Evolutionary conservation across 306 rosid genomes (phyloP).

Genomic region (Pachyrhizus erosus): DNA sequence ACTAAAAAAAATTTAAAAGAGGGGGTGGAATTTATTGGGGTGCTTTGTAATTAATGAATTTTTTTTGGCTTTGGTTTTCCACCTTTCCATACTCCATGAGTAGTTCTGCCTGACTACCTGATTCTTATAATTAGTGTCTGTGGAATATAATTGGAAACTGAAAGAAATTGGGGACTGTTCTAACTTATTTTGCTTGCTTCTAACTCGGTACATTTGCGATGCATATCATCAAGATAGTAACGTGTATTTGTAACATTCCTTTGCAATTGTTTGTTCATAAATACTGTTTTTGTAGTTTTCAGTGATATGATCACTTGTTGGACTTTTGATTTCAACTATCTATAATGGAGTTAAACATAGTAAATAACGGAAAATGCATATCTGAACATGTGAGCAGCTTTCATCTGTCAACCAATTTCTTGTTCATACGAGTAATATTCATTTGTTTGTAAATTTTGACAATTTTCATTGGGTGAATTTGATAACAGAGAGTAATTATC

Average conservation of each 20-base stretch:
- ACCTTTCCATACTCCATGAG: background rate
- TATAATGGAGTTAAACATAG: constrained; percentile 11
- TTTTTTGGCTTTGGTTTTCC: background rate
- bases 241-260: background rate
- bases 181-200: background rate
- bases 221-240: background rate
- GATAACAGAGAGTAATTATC: background rate
- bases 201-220: background rate
- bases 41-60: background rate
- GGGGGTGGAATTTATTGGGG: background rate
- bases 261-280: background rate
- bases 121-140: background rate
- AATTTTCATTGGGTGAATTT: background rate
- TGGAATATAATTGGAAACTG: background rate
- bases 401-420: constrained; percentile 22
- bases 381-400: background rate
- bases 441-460: background rate
- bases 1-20: background rate
- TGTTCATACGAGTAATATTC: background rate
- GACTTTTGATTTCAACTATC: constrained; percentile 3
- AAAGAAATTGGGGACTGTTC: background rate
- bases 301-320: background rate
- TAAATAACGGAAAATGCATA: constrained; percentile 1
- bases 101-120: background rate
- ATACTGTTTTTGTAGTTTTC: constrained; percentile 22